phyloP scores from a whole-genome alignment of 495 filamentous ascomycete species.

The Talaromyces thailandensis region DNA sequence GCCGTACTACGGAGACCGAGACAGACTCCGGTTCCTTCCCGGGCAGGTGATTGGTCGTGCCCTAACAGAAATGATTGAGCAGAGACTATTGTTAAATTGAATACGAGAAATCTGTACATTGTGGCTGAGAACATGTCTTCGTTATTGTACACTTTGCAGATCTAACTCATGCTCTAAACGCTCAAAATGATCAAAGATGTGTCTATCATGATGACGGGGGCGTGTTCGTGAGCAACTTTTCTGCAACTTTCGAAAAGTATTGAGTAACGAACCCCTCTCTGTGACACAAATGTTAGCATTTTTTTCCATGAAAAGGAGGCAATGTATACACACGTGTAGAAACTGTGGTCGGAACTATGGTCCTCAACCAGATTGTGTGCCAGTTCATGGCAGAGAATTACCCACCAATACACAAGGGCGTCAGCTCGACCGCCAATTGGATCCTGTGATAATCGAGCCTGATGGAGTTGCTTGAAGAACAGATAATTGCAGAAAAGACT shows the following conservation, averaged over 20 bases:
- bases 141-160: slow-evolving; percentile 10
- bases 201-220: neutral
- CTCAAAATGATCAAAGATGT: slow-evolving; percentile 16
- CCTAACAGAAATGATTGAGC: neutral
- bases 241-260: slow-evolving; percentile 42
- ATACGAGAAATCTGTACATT: neutral
- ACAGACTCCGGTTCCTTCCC: neutral
- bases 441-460: slow-evolving; percentile 30
- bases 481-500: slow-evolving; percentile 90
- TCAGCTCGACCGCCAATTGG: slow-evolving; percentile 42
- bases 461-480: slow-evolving; percentile 76
- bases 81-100: neutral
- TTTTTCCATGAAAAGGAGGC: neutral
- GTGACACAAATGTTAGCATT: neutral
- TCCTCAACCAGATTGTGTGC: slow-evolving; percentile 82
- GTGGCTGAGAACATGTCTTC: neutral
- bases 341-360: slow-evolving; percentile 77
- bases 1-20: slow-evolving; percentile 1
- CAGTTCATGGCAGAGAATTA: slow-evolving; percentile 84
- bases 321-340: slow-evolving; percentile 46
- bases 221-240: slow-evolving; percentile 22
- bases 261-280: slow-evolving; percentile 42
- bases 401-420: slow-evolving; percentile 83
- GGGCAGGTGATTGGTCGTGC: slow-evolving; percentile 2
- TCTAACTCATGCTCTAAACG: slow-evolving; percentile 43